These are phyloP conservation scores for Trametes meyenii DNA, from an alignment of 768 basidiomycete genomes.

Conservation along the genomic window DNA sequence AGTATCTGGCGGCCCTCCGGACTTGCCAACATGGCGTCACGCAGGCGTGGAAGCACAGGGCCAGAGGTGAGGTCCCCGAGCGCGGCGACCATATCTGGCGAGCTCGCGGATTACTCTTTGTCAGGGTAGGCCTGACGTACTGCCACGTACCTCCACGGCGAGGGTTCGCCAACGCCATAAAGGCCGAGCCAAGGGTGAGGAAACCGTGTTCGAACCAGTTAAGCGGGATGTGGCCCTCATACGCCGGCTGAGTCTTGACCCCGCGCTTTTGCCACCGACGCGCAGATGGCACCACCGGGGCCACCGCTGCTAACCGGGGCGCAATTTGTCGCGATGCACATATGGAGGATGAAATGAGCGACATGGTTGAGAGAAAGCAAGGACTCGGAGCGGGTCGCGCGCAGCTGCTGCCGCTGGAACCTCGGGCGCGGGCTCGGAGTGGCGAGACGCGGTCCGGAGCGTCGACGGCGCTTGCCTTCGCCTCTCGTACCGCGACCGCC, in stretches of 20 bases:
- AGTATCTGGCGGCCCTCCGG: slow-evolving; percentile 85
- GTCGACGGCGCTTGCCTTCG: neutral
- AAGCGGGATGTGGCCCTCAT: slow-evolving; percentile 82
- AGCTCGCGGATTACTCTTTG: slow-evolving; percentile 1
- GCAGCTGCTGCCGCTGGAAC: no score
- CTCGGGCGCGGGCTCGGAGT: neutral
- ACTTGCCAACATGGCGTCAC: slow-evolving; percentile 76
- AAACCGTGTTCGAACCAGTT: slow-evolving; percentile 83
- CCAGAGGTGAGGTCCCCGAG: slow-evolving; percentile 93
- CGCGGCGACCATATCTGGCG: slow-evolving; percentile 90
- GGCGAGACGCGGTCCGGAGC: neutral
- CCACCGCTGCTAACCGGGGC: slow-evolving; percentile 4
- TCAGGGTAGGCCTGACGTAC: neutral
- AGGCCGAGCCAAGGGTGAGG: slow-evolving; percentile 82
- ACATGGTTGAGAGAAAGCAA: slow-evolving; percentile 9
- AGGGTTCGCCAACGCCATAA: slow-evolving; percentile 82
- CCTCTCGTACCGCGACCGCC: slow-evolving; percentile 13
- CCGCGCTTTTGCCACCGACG: slow-evolving; percentile 20
- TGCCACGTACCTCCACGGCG: slow-evolving; percentile 68
- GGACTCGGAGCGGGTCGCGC: no score
- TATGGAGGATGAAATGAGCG: slow-evolving; percentile 15
- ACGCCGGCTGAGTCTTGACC: slow-evolving; percentile 47
- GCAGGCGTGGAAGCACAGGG: slow-evolving; percentile 70
- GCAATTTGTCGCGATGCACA: slow-evolving; percentile 4
- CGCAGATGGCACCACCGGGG: neutral